Base-by-base conservation (phyloP, 768 basidiomycete genomes). In the Psilocybe sp. region DNA sequence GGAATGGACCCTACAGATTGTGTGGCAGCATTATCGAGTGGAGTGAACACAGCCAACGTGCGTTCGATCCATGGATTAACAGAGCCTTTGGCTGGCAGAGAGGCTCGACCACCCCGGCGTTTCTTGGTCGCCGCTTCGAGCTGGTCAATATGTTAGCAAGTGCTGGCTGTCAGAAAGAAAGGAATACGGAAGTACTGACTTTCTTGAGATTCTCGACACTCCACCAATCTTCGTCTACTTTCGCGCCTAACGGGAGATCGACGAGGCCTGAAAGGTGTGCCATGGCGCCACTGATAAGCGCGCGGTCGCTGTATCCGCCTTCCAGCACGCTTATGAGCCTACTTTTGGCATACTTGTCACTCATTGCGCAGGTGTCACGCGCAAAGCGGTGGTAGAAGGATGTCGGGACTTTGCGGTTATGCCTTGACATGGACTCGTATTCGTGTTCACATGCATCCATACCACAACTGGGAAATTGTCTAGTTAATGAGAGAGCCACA, bases 381-480 rank as follows among this genome's bases (percentile, higher is more conserved):
- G 92, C 84, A 59, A 98, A 96, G 9, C 81, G 85, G 58, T 86
- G 71, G 65, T 89, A 98, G 67, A 97, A 97, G 0, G 84, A 82
- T 0, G 84, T 76, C 0, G 95, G 95, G 0, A 98, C 92, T 53
- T 87, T 87, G n/a, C 93, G 84, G 34, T 81, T 78, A 62, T 99
- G 95, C 13, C 96, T 75, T 19, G 91, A 92, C 96, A 99, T 99
- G 3, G 83, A 85, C 11, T 80, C 71, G 53, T 87, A 84, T 62
- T 99, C 96, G 60, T 97, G 92, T 61, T 94, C 89, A 45, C 86
- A 91, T 0, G 95, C 95, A 57, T 99, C 96, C 70, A 98, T 93
- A 1, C 96, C 96, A 54, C 90, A 92, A 56, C 93, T 95, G n/a
- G 19, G 28, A 31, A 40, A 20, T 45, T 4, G 15, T 41, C 41